Evolutionary conservation across 2,329 filamentous ascomycete species (phyloP), one percentile per base, ranked within the genome.

Genomic region (Calonectria hongkongensis): DNA sequence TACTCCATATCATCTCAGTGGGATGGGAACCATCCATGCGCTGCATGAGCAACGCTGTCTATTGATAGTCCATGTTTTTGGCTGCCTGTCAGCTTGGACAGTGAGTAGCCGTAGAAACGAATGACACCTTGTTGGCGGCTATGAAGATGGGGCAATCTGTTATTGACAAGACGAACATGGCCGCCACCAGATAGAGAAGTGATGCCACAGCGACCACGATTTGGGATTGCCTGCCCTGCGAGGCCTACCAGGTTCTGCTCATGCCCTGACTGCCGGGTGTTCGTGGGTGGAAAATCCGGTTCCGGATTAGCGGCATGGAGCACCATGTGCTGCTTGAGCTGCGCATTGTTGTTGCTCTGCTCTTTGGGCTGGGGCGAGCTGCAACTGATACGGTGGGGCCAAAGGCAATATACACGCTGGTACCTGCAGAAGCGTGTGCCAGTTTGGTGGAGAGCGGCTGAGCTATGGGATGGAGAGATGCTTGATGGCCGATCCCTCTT

Each of bases 371-470:
- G 58, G 54, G 30, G 70, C 47, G 54, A 72, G 65, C 58, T 71
- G 65, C 56, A 54, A 48, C 56, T 60, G 64, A 68, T 45, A 56
- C 70, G 30, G 65, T 72, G 70, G 70, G 63, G 70, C 58, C 30
- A 60, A 60, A 68, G 39, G 43, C 58, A 56, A 65, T 50, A 65
- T 50, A 58, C 33, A 36, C 33, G 33, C 65, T 39, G 58, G 69
- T 72, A 72, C 70, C 70, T 72, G 70, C 70, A 72, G 70, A 68
- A 72, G 70, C 65, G 70, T 68, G 70, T 68, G 65, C 48, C 70
- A 72, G 65, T 65, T 58, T 68, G 58, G 70, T 72, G 70, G 70
- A 72, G 70, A n/a, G 43, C 16, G 25, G 33, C 56, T 48, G 48
- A 36, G 27, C 41, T 60, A 28, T 60, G n/a, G 21, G 54, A 60